Evolutionary conservation across 164 flowering plant species (phyloP).

Genomic region (Litsea cubeba): DNA sequence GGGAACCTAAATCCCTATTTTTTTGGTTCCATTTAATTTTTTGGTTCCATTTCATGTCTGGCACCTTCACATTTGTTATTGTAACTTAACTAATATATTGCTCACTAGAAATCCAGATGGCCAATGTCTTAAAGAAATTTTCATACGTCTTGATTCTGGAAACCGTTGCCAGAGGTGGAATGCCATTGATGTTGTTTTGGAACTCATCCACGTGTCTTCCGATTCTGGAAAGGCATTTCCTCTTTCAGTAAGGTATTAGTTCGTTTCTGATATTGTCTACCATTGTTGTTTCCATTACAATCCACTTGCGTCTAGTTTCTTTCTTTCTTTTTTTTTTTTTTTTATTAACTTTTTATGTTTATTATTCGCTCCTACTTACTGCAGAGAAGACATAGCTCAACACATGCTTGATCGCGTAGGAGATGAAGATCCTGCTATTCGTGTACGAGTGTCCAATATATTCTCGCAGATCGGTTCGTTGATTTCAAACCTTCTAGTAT

Average conservation of each 20-base stretch:
- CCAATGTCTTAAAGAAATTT: constrained; percentile 52
- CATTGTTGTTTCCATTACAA: neutral
- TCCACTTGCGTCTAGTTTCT: neutral
- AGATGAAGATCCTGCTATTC: constrained; percentile 51
- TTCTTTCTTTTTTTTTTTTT: neutral
- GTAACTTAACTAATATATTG: constrained; percentile 13
- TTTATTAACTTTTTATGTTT: neutral
- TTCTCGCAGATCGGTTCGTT: constrained; percentile 59
- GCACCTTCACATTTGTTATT: constrained; percentile 1
- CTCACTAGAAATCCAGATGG: constrained; percentile 42
- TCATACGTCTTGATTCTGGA: constrained; percentile 40
- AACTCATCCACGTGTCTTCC: constrained; percentile 39
- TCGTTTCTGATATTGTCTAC: neutral
- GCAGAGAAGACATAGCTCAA: constrained; percentile 59
- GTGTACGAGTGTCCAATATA: constrained; percentile 41
- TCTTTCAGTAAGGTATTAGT: constrained; percentile 37
- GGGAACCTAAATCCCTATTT: neutral
- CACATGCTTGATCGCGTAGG: constrained; percentile 50
- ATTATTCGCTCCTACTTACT: neutral
- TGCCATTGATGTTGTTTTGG: constrained; percentile 63
- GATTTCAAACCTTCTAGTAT: neutral
- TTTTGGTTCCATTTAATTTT: neutral
- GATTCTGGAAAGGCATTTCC: constrained; percentile 32
- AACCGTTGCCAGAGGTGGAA: constrained; percentile 50
- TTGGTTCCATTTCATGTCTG: neutral